phyloP scores from a whole-genome alignment of 441 rosid genomes.

The Gossypium gossypioides region DNA sequence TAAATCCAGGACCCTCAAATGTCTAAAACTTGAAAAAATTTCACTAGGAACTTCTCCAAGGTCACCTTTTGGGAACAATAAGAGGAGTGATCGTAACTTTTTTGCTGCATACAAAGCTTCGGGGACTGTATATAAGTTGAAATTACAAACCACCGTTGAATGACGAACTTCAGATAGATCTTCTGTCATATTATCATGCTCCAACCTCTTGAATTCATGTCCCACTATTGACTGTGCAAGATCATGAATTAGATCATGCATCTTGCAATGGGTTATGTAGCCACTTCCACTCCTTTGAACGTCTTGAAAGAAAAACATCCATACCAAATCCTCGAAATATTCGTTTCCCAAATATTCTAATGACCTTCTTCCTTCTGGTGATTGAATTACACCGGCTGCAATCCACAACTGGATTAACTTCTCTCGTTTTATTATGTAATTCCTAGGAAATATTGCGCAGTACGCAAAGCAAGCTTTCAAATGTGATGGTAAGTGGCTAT shows the following conservation, averaged over 20 bases:
- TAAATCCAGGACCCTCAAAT: slow-evolving; percentile 16
- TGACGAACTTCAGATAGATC: slow-evolving; percentile 10
- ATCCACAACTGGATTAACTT: slow-evolving; percentile 21
- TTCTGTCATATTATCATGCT: neutral
- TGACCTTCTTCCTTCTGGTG: neutral
- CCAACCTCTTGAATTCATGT: slow-evolving; percentile 11
- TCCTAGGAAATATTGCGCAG: slow-evolving; percentile 21
- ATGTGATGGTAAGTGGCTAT: slow-evolving; percentile 22
- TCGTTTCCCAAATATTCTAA: slow-evolving; percentile 11
- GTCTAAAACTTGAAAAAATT: slow-evolving; percentile 16
- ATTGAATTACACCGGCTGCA: slow-evolving; percentile 21
- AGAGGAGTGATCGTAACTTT: slow-evolving; percentile 17
- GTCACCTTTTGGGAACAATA: slow-evolving; percentile 12
- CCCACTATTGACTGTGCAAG: slow-evolving; percentile 22
- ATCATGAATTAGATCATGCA: slow-evolving; percentile 27
- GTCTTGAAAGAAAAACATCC: slow-evolving; percentile 24
- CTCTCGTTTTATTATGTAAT: slow-evolving; percentile 15
- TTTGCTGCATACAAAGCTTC: slow-evolving; percentile 17
- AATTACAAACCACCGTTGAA: slow-evolving; percentile 9
- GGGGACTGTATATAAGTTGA: neutral
- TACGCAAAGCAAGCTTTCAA: slow-evolving; percentile 22
- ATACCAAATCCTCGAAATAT: slow-evolving; percentile 14
- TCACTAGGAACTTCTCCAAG: slow-evolving; percentile 3
- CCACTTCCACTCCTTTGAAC: neutral
- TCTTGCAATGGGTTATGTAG: slow-evolving; percentile 9